Conservation (phyloP, 768 basidiomycete genomes). For the Astraeus odoratus region DNA sequence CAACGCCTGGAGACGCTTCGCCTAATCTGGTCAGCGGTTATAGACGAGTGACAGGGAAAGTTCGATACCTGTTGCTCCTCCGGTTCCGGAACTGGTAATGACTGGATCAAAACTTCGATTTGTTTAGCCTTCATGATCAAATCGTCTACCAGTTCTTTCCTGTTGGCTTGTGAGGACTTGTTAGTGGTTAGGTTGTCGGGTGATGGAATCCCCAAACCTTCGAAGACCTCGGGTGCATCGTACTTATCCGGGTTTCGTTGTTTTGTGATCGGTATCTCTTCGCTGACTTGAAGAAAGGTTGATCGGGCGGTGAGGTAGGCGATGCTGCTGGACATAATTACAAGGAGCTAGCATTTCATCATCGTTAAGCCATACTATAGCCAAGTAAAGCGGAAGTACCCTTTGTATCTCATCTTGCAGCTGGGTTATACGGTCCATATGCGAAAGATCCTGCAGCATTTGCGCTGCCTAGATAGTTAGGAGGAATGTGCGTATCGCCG, state of each 20-base stretch:
- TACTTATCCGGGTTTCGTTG: constrained; percentile 64
- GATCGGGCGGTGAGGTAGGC: constrained; percentile 72
- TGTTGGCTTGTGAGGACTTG: constrained; percentile 49
- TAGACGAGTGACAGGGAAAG: not conserved
- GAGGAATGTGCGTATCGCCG: too few species aligned
- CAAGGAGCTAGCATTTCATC: constrained; percentile 54
- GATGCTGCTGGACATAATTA: constrained; percentile 81
- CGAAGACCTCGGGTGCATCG: constrained; percentile 67
- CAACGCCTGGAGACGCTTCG: constrained; percentile 55
- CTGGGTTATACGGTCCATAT: constrained; percentile 96
- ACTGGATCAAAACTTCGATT: constrained; percentile 77
- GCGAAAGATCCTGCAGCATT: constrained; percentile 87
- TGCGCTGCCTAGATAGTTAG: not conserved
- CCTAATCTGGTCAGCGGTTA: constrained; percentile 33
- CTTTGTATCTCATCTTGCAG: constrained; percentile 92
- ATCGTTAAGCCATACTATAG: not conserved
- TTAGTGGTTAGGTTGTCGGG: not conserved
- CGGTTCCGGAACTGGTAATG: constrained; percentile 69
- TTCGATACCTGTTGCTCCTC: constrained; percentile 64
- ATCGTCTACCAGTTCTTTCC: constrained; percentile 78
- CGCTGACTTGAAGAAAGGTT: constrained; percentile 72
- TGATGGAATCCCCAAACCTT: constrained; percentile 39
- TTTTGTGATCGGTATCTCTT: constrained; percentile 80
- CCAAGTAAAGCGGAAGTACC: constrained; percentile 30
- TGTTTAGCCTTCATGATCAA: constrained; percentile 85